Evolutionary conservation across 805 yeast genomes (phyloP).

Genomic region (Spathaspora hagerdaliae): DNA sequence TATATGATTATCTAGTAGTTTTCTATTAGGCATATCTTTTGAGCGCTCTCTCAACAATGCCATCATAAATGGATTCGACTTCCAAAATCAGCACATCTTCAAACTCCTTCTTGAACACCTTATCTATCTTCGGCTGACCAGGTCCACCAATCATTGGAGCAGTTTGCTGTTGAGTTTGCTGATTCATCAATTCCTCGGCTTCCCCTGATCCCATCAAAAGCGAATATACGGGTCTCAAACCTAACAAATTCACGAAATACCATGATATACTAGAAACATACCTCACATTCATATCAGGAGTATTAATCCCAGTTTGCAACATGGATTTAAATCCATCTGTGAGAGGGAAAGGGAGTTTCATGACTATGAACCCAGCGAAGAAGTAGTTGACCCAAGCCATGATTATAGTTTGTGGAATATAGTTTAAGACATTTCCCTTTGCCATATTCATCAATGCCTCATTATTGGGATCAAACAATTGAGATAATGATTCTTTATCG

Average conservation of each 20-base stretch:
- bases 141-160: constrained; percentile 46
- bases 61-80: constrained; percentile 42
- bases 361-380: constrained; percentile 85
- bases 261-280: constrained; percentile 95
- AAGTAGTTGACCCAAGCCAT: constrained; percentile 97
- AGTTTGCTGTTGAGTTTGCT: constrained; percentile 29
- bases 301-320: constrained; percentile 83
- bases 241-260: constrained; percentile 87
- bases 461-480: constrained; percentile 66
- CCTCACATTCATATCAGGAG: constrained; percentile 80
- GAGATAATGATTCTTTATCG: constrained; percentile 46
- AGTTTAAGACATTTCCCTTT: constrained; percentile 76
- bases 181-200: constrained; percentile 42
- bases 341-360: constrained; percentile 80
- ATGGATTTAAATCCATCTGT: constrained; percentile 87
- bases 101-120: constrained; percentile 63
- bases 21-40: not conserved
- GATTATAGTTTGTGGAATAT: constrained; percentile 85
- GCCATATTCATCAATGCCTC: constrained; percentile 76
- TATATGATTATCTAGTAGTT: too few relatives aligned
- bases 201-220: constrained; percentile 56
- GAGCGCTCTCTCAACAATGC: constrained; percentile 56
- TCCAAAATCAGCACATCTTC: constrained; percentile 66
- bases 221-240: constrained; percentile 74
- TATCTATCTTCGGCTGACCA: constrained; percentile 60